Evolutionary conservation across 78 protist genomes (phyloP), one percentile per base, ranked within the genome.

Genomic region (Dictyostelium citrinum): DNA sequence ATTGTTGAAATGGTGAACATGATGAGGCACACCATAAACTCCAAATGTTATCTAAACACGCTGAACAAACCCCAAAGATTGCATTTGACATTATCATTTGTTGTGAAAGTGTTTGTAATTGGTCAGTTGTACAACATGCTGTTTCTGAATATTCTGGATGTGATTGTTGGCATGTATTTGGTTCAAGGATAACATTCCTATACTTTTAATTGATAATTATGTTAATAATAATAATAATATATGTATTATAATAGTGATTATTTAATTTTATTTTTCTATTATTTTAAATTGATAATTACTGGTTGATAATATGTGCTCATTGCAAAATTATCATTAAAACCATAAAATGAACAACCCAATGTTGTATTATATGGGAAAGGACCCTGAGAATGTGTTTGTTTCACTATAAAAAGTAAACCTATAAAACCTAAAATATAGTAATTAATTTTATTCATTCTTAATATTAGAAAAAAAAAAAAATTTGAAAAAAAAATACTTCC

Each of bases 11-110:
- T 17, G 95, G 88, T 27, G 58, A 27, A 31, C 95, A 90, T 9
- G 55, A 2, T 14, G 80, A 51, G 17, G 39, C 95, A 76, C 95
- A 90, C 86, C 88, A 90, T 31, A 90, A 31, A 77, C 68, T 75
- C 72, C 72, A 90, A 7, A 90, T 11, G 46, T 90, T 90, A 5
- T 5, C 16, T 6, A 83, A 11, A 64, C 95, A 90, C 16, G 68
- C 80, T 17, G 45, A 55, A 41, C 95, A 90, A 22, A 68, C 16
- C 5, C 80, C 76, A 77, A 86, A 86, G 5, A 5, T 51, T 83
- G 1, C 51, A 29, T 12, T 5, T 9, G 64, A 84, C 75, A n/a
- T n/a, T n/a, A n/a, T n/a, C n/a, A n/a, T n/a, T n/a, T n/a, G n/a
- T n/a, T n/a, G n/a, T n/a, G n/a, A n/a, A 41, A 77, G 39, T 24